These are phyloP conservation scores for Rhodotorula sp. DNA, from an alignment of 1,284 basidiomycete species.

Conservation along the genomic window DNA sequence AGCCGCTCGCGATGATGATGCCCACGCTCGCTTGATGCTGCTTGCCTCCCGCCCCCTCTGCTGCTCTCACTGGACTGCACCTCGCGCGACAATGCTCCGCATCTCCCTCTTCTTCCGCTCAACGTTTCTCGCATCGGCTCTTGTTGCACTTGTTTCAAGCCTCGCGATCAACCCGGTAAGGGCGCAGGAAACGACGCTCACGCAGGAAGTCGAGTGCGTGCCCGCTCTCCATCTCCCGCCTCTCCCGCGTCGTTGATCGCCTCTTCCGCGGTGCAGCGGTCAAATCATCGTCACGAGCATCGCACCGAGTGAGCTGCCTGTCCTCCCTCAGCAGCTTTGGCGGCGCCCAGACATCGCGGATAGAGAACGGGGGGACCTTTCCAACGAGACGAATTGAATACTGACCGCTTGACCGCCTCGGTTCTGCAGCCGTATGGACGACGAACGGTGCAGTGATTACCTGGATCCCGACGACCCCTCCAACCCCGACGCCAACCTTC, in stretches of 20 bases:
- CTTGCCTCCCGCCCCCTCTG: neutral
- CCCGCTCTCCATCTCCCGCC: neutral
- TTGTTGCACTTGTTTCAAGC: neutral
- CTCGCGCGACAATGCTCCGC: neutral
- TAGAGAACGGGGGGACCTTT: no score
- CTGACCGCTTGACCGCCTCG: neutral
- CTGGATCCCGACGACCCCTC: neutral
- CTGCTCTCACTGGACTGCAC: neutral
- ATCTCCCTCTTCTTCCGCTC: neutral
- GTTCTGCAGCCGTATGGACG: neutral
- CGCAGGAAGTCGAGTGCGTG: neutral
- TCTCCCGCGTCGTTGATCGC: neutral
- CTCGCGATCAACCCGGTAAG: neutral
- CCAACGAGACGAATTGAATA: no score
- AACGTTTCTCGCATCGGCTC: neutral
- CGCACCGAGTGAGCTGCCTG: neutral
- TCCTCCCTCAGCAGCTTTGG: accelerated
- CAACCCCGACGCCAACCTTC: neutral
- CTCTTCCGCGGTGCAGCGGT: neutral
- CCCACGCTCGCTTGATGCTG: neutral
- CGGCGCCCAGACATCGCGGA: no score
- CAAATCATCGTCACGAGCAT: constrained; percentile 4
- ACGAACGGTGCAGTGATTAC: neutral
- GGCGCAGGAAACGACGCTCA: constrained; percentile 6
- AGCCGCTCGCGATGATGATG: neutral